Evolutionary conservation across 768 basidiomycete species (phyloP), one percentile per base, ranked within the genome.

Genomic region (Lactarius quietus): DNA sequence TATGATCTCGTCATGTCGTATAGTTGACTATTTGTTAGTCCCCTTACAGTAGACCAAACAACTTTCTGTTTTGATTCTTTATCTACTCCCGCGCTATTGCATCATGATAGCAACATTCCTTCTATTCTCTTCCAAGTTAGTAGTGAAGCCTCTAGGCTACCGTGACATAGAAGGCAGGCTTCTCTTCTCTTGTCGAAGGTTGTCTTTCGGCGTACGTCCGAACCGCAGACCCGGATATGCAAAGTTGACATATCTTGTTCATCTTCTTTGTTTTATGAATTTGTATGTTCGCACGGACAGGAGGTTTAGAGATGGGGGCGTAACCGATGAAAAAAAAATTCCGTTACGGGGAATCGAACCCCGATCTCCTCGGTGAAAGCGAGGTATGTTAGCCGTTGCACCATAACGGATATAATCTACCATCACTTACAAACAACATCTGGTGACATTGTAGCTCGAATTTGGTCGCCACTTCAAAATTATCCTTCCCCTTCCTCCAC

Each of bases 381-480:
- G 65, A 66, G 65, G 65, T 66, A 66, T 66, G 65, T 61, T 66
- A 66, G 31, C 65, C 61, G 65, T 66, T 66, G 51, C 65, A 66
- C 65, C 65, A 66, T 62, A 62, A 62, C 65, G 65, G 61, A 66
- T n/a, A 26, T 51, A 45, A n/a, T 33, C 5, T 38, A 38, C 0
- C 2, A 2, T 5, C 17, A 6, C 31, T 20, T 33, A 8, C 29
- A 33, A 3, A 33, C 31, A 6, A 9, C 53, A 54, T 29, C 29
- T 54, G 29, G 31, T 20, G 15, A 54, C 31, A 33, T n/a, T 28
- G 26, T 2, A 7, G 23, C 15, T 51, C 48, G 26, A 26, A 51
- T 51, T 51, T 26, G 26, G 48, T 51, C 48, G 48, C 48, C 48
- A 15, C 48, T 51, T 51, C 48, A 51, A 51, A 51, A 28, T 33